Evolutionary conservation across 805 yeast genomes (phyloP).

Genomic region (Metschnikowia aberdeeniae): DNA sequence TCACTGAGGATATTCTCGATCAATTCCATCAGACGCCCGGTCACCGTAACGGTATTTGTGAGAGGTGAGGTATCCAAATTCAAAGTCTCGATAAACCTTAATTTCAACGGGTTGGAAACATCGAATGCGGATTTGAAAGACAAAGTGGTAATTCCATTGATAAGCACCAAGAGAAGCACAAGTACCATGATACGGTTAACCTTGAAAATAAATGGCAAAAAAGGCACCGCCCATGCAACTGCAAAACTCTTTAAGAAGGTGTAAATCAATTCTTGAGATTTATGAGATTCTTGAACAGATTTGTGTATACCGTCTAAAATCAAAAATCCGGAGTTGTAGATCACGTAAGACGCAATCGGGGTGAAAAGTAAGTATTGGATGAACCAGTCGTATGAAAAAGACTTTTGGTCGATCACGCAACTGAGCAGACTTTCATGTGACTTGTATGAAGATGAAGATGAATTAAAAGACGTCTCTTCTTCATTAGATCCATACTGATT

Average conservation of each 20-base stretch:
- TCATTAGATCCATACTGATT: conserved; percentile 14
- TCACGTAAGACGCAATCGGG: conserved; percentile 56
- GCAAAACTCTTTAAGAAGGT: conserved; percentile 26
- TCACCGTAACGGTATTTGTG: conserved; percentile 41
- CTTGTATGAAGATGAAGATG: conserved; percentile 24
- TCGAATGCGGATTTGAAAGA: conserved; percentile 56
- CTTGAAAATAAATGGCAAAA: conserved; percentile 68
- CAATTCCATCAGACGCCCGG: conserved; percentile 48
- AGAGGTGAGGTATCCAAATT: conserved; percentile 36
- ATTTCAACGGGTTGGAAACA: conserved; percentile 59
- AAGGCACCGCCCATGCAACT: conserved; percentile 40
- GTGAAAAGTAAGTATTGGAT: conserved; percentile 65
- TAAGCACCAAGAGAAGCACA: conserved; percentile 30
- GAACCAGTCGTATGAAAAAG: conserved; percentile 75
- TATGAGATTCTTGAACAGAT: conserved; percentile 62
- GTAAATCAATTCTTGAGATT: conserved; percentile 37
- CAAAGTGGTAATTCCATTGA: conserved; percentile 34
- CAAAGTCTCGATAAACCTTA: conserved; percentile 63
- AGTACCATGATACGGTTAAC: conserved; percentile 50
- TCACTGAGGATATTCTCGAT: conserved; percentile 47
- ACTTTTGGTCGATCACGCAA: conserved; percentile 28
- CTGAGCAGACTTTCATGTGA: conserved; percentile 1
- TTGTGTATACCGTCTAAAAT: conserved; percentile 63
- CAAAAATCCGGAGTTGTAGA: conserved; percentile 54
- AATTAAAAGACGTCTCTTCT: conserved; percentile 10